Evolutionary conservation across 306 rosid species (phyloP), one percentile per base, ranked within the genome.

Genomic region (Sindora glabra): DNA sequence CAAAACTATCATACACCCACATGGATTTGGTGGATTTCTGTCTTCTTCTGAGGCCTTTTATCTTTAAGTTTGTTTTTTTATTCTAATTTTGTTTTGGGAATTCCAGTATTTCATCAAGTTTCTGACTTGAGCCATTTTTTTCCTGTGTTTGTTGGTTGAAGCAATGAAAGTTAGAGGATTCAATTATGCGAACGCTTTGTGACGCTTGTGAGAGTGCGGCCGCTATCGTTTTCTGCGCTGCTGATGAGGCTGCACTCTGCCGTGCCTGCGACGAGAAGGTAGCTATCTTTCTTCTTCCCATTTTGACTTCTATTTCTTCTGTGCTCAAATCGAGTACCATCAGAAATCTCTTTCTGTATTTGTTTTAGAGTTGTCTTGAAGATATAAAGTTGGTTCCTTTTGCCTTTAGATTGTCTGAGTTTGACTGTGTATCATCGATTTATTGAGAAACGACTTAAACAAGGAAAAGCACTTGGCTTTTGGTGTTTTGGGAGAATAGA

Each of bases 241-340:
- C 99, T 8, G 99, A 94, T 64, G 99, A 94, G 58, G 99, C 99
- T 32, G 90, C 99, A 44, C 99, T 94, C 27, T 94, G 99, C 59
- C 89, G 75, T 80, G 76, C 85, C 64, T 94, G 99, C 24, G 99
- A 94, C 60, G 90, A 86, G 48, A 86, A 94, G 88, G 99, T 94
- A 27, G 18, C 14, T 7, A 21, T 13, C 63, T 45, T 42, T 13
- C 15, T 69, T 33, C 13, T 54, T 11, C 3, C 2, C 51, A 30
- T 40, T 40, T 4, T 37, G 0, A 1, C 3, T 22, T 26, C 15
- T 21, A 3, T 30, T 53, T 14, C 5, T 2, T 22, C 22, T 9
- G 7, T 10, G 5, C 48, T 22, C 48, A 41, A 4, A 41, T 41
- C 21, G 16, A 40, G 15, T 40, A 38, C 15, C 16, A 38, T 0